Conservation (phyloP, 306 rosid genomes). For the Cercis canadensis region DNA sequence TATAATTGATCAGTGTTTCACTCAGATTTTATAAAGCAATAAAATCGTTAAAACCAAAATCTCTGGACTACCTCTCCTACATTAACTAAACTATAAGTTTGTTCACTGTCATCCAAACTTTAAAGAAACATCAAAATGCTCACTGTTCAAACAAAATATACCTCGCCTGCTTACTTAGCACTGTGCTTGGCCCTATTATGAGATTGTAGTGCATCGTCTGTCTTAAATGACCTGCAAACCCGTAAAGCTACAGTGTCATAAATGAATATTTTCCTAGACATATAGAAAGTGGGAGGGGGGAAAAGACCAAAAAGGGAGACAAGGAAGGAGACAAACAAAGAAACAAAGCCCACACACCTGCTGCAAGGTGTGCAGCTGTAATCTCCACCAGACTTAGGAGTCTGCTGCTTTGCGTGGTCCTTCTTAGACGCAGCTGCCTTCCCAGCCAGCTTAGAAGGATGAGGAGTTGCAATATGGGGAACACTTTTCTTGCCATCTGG, state of each 20-base stretch:
- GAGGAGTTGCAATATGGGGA: constrained; percentile 64
- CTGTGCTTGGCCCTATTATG: constrained; percentile 73
- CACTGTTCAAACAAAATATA: not conserved
- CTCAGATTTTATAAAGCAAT: constrained; percentile 17
- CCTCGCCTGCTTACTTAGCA: constrained; percentile 42
- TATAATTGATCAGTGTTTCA: not conserved
- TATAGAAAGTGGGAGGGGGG: not conserved
- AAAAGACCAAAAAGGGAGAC: not conserved
- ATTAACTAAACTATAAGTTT: constrained; percentile 4
- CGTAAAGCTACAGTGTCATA: not conserved
- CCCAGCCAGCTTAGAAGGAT: constrained; percentile 67
- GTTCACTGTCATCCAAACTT: not conserved
- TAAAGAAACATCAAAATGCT: constrained; percentile 11
- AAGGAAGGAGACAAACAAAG: constrained; percentile 5
- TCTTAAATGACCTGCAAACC: constrained; percentile 61
- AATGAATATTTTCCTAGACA: not conserved
- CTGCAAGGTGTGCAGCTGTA: constrained; percentile 66
- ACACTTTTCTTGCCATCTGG: constrained; percentile 53
- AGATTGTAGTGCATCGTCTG: constrained; percentile 64
- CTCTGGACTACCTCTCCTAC: constrained; percentile 2
- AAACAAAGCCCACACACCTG: constrained; percentile 42
- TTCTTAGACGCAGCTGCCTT: constrained; percentile 41
- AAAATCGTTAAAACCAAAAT: not conserved
- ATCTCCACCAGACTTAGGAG: constrained; percentile 50
- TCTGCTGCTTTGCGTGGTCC: constrained; percentile 49